These are phyloP conservation scores for Apocynum venetum DNA, from an alignment of 257 asterid species.

Conservation along the genomic window DNA sequence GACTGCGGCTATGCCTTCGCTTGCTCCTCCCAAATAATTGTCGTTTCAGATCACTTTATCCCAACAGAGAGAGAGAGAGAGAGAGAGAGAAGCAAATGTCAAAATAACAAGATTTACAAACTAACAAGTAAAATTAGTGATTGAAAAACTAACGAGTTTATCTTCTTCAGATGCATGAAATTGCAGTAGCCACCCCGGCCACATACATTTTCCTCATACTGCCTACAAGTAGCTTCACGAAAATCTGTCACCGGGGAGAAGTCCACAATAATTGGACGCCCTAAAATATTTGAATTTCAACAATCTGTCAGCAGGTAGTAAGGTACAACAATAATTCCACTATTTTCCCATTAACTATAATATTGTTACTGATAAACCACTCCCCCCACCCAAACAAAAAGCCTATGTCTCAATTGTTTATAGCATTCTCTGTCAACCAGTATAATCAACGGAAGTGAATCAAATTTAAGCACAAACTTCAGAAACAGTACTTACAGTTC, in stretches of 20 bases:
- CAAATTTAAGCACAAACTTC: neutral
- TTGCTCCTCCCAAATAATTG: constrained; percentile 61
- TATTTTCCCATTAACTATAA: neutral
- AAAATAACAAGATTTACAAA: constrained; percentile 6
- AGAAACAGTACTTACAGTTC: neutral
- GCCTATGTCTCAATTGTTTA: neutral
- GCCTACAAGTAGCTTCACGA: constrained; percentile 91
- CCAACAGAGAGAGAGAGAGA: neutral
- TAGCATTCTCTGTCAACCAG: neutral
- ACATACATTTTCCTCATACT: constrained; percentile 87
- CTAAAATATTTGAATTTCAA: constrained; percentile 27
- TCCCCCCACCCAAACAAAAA: no score
- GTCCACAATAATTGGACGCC: constrained; percentile 81
- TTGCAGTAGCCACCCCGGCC: constrained; percentile 93
- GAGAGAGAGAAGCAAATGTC: constrained; percentile 8
- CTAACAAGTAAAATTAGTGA: neutral
- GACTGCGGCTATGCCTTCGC: constrained; percentile 61
- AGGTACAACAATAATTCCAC: neutral
- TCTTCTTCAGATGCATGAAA: constrained; percentile 90
- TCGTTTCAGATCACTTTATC: constrained; percentile 62
- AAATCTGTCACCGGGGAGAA: constrained; percentile 93
- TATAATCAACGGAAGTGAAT: neutral
- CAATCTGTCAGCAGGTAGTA: constrained; percentile 11
- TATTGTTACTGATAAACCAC: neutral
- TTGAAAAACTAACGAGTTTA: constrained; percentile 52